These are phyloP conservation scores for Spathaspora hagerdaliae DNA, from an alignment of 805 yeast genomes.

Conservation along the genomic window DNA sequence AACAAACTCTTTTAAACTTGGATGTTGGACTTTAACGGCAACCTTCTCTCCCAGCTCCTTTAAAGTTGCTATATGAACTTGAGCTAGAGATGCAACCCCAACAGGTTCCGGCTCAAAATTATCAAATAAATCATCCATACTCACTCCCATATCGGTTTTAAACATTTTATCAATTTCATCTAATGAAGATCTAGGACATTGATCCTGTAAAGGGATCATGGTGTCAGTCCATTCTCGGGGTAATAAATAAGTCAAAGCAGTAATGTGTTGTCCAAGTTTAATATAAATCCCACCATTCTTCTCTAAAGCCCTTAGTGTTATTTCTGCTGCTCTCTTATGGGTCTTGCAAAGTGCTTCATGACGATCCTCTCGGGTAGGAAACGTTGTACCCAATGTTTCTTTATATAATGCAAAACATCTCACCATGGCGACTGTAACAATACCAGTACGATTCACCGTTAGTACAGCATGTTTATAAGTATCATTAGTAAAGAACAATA, in stretches of 20 bases:
- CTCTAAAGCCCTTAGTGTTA: slow-evolving; percentile 76
- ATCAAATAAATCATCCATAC: slow-evolving; percentile 59
- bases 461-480: slow-evolving; percentile 28
- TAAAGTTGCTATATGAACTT: slow-evolving; percentile 79
- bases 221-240: slow-evolving; percentile 95
- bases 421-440: slow-evolving; percentile 64
- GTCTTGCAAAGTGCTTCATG: slow-evolving; percentile 54
- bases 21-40: slow-evolving; percentile 95
- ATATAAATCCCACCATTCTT: slow-evolving; percentile 90
- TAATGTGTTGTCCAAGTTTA: slow-evolving; percentile 90
- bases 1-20: slow-evolving; percentile 78
- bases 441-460: slow-evolving; percentile 50
- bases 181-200: slow-evolving; percentile 76
- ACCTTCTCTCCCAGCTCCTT: slow-evolving; percentile 61
- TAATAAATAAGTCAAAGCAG: slow-evolving; percentile 85
- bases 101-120: slow-evolving; percentile 72
- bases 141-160: slow-evolving; percentile 55
- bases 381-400: slow-evolving; percentile 45
- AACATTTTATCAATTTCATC: slow-evolving; percentile 71
- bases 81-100: slow-evolving; percentile 96
- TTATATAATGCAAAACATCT: slow-evolving; percentile 73
- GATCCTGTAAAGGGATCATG: slow-evolving; percentile 88
- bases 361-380: slow-evolving; percentile 41
- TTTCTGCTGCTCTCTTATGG: slow-evolving; percentile 71
- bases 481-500: slow-evolving; percentile 35